These are phyloP conservation scores for Starmerella riodocensis DNA, from an alignment of 805 yeast genomes.

Conservation along the genomic window DNA sequence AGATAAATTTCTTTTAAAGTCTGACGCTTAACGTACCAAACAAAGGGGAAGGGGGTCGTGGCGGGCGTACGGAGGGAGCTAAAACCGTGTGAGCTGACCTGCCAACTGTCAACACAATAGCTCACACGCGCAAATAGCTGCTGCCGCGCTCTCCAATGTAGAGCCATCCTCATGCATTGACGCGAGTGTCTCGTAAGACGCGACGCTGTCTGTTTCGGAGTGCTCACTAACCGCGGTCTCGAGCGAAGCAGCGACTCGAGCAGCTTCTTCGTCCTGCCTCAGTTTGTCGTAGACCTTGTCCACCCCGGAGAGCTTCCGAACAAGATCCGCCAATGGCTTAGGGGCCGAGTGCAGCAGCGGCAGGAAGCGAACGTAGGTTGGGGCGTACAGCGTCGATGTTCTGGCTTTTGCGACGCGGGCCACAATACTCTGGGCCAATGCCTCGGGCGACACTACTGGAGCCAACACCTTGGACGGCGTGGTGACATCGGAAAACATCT, in stretches of 20 bases:
- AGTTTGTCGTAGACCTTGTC: conserved; percentile 34
- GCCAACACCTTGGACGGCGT: conserved; percentile 71
- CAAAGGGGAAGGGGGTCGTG: too few relatives aligned
- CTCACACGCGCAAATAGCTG: too few relatives aligned
- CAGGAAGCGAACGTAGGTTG: conserved; percentile 61
- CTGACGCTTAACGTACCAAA: too few relatives aligned
- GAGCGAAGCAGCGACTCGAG: neutral
- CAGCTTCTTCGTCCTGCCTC: too few relatives aligned
- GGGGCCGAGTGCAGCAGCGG: conserved; percentile 64
- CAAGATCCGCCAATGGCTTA: conserved; percentile 48
- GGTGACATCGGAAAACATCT: conserved; percentile 55
- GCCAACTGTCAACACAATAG: too few relatives aligned
- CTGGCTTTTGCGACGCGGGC: conserved; percentile 45
- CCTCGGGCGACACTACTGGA: conserved; percentile 60
- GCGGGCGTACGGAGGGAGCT: too few relatives aligned
- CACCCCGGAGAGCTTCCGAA: conserved; percentile 52
- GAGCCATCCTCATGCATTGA: too few relatives aligned
- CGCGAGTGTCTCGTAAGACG: too few relatives aligned
- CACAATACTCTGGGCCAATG: conserved; percentile 49
- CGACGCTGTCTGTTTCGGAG: too few relatives aligned
- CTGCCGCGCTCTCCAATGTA: too few relatives aligned
- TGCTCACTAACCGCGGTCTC: neutral
- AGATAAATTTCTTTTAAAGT: too few relatives aligned
- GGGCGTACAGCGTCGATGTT: conserved; percentile 55
- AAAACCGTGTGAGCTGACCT: too few relatives aligned